Conservation (phyloP, 2,329 filamentous ascomycete species). For the Microdochium nivale region DNA sequence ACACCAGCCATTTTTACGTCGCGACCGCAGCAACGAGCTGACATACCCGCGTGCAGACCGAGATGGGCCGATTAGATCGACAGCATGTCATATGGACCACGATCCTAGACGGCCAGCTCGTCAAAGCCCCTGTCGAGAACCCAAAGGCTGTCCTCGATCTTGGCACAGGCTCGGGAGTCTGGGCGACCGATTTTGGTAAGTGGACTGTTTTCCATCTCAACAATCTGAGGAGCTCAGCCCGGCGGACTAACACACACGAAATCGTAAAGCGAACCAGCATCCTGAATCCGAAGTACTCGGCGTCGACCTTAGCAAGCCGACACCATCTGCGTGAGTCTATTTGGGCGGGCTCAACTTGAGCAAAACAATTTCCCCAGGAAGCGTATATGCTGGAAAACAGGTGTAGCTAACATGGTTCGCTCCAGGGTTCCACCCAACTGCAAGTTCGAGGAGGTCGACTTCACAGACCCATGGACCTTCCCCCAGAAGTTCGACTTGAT, state of each 20-base stretch:
- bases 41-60: slow-evolving; percentile 1
- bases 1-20: too few species aligned
- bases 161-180: slow-evolving; percentile 6
- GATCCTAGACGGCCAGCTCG: slow-evolving; percentile 3
- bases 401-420: neutral
- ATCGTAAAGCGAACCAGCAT: slow-evolving; percentile 1
- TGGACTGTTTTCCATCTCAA: neutral
- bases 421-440: slow-evolving; percentile 3
- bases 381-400: too few species aligned
- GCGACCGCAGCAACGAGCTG: neutral
- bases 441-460: slow-evolving; percentile 3
- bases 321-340: slow-evolving; percentile 1
- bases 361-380: too few species aligned
- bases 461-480: slow-evolving; percentile 3
- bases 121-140: slow-evolving; percentile 3
- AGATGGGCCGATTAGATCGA: slow-evolving; percentile 3
- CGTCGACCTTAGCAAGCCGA: slow-evolving; percentile 5
- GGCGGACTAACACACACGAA: neutral
- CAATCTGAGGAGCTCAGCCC: neutral
- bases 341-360: too few species aligned
- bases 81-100: slow-evolving; percentile 6
- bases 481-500: slow-evolving; percentile 5
- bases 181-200: slow-evolving; percentile 5
- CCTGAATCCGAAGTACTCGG: slow-evolving; percentile 4
- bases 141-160: slow-evolving; percentile 6